Percentiles rank a stretch among this genome's conserved stretches.
phyloP scores from a whole-genome alignment of 1,139 yeast genomes.

The Saccharomyces hybrid region DNA sequence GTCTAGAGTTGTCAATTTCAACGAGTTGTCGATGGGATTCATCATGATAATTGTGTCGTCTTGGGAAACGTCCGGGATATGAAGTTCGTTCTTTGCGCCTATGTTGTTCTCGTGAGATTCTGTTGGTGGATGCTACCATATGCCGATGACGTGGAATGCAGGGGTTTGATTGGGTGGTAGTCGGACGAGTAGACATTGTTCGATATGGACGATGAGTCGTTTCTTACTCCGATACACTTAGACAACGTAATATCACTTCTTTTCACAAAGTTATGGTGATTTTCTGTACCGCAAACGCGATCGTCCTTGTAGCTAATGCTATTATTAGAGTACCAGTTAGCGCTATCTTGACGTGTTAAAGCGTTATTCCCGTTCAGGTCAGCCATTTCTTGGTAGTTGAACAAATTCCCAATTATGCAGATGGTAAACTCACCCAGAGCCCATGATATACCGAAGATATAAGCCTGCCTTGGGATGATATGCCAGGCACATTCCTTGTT shows the following conservation, averaged over 20 bases:
- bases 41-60: conserved; percentile 6
- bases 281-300: conserved; percentile 3
- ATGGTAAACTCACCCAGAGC: conserved; percentile 27
- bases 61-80: background rate
- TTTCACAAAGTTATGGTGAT: conserved; percentile 4
- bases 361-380: background rate
- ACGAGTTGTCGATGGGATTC: conserved; percentile 7
- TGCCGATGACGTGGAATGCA: background rate
- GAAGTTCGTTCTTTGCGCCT: background rate
- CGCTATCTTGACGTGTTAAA: background rate
- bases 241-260: conserved; percentile 27
- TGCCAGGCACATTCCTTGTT: conserved; percentile 22
- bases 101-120: background rate
- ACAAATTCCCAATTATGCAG: conserved; percentile 22
- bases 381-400: conserved; percentile 24
- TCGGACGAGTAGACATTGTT: conserved; percentile 27
- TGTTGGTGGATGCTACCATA: background rate
- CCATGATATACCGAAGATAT: conserved; percentile 32
- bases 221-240: conserved; percentile 27
- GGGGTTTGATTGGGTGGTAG: background rate
- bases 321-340: background rate
- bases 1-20: conserved; percentile 5
- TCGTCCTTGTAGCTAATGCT: conserved; percentile 3
- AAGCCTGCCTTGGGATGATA: conserved; percentile 31
- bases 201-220: conserved; percentile 27